phyloP scores from a whole-genome alignment of 1,284 basidiomycete species.

The Ganoderma resinaceum region DNA sequence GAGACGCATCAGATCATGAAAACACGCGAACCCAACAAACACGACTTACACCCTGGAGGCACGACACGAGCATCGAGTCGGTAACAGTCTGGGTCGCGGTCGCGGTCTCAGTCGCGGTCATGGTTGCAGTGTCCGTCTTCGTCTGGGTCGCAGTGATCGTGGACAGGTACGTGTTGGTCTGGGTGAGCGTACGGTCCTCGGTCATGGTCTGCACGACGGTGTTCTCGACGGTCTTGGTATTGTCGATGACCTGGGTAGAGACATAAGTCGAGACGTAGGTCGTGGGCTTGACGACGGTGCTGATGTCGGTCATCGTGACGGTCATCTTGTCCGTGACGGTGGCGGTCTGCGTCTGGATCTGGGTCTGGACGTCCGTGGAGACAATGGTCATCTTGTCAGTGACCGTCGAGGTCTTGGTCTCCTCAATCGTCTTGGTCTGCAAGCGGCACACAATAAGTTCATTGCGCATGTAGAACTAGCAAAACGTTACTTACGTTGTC shows the following conservation, averaged over 20 bases:
- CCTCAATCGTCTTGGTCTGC: conserved; percentile 42
- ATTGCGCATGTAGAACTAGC: background rate
- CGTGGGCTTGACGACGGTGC: conserved; percentile 46
- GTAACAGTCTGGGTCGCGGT: conserved; percentile 50
- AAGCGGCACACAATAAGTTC: background rate
- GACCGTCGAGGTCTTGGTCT: conserved; percentile 37
- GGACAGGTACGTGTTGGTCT: conserved; percentile 33
- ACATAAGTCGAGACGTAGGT: conserved; percentile 63
- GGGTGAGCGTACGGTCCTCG: conserved; percentile 38
- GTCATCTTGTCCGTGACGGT: conserved; percentile 40
- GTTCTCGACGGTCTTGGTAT: conserved; percentile 44
- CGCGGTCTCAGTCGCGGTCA: conserved; percentile 32
- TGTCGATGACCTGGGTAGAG: conserved; percentile 64
- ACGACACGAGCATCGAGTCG: conserved; percentile 58
- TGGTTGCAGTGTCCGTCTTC: conserved; percentile 48
- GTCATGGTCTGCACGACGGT: conserved; percentile 41
- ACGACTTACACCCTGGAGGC: conserved; percentile 54
- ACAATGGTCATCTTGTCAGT: conserved; percentile 37
- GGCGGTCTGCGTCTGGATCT: conserved; percentile 41
- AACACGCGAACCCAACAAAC: background rate
- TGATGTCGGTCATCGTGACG: conserved; percentile 40
- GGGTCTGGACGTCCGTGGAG: conserved; percentile 52
- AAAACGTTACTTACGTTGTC: conserved; percentile 55
- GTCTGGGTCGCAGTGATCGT: conserved; percentile 29
- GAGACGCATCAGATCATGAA: conserved; percentile 8